phyloP scores from a whole-genome alignment of 2,329 filamentous ascomycete genomes.

The Apiospora aurea region DNA sequence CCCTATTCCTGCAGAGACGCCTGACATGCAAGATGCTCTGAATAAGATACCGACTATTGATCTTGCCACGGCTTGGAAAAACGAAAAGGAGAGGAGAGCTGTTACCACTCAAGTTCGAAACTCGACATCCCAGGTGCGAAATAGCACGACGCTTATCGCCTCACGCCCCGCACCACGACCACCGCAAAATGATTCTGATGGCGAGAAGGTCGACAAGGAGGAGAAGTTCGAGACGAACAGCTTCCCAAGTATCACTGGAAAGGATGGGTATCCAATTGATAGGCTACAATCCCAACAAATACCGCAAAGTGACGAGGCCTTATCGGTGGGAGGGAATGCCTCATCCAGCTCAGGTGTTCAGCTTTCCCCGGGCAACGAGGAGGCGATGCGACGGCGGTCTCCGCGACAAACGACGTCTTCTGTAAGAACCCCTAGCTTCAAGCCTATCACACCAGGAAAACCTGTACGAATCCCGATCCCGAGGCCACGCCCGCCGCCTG shows the following conservation, averaged over 20 bases:
- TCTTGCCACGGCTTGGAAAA: conserved; percentile 54
- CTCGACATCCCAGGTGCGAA: conserved; percentile 32
- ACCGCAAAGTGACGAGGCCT: conserved; percentile 30
- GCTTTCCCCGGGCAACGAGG: conserved; percentile 58
- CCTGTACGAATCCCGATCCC: conserved; percentile 44
- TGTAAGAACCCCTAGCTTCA: conserved; percentile 34
- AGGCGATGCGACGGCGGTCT: conserved; percentile 56
- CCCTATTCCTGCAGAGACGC: conserved; percentile 49
- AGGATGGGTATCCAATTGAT: conserved; percentile 24
- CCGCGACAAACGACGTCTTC: conserved; percentile 47
- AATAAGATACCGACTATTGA: conserved; percentile 52
- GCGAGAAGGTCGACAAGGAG: neutral
- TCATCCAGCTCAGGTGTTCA: conserved; percentile 53
- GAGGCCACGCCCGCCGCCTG: conserved; percentile 34
- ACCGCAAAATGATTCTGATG: neutral
- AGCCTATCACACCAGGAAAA: conserved; percentile 38
- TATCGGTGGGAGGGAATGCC: conserved; percentile 45
- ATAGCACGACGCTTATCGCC: conserved; percentile 43
- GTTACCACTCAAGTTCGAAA: conserved; percentile 32
- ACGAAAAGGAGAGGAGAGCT: conserved; percentile 53
- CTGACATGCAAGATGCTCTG: conserved; percentile 37
- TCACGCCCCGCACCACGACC: conserved; percentile 46
- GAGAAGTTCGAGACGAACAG: neutral
- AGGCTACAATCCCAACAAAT: neutral
- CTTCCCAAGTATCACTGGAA: neutral